These are phyloP conservation scores for Domatiomyces catenatus DNA, from an alignment of 2,329 filamentous ascomycete species.

Conservation along the genomic window DNA sequence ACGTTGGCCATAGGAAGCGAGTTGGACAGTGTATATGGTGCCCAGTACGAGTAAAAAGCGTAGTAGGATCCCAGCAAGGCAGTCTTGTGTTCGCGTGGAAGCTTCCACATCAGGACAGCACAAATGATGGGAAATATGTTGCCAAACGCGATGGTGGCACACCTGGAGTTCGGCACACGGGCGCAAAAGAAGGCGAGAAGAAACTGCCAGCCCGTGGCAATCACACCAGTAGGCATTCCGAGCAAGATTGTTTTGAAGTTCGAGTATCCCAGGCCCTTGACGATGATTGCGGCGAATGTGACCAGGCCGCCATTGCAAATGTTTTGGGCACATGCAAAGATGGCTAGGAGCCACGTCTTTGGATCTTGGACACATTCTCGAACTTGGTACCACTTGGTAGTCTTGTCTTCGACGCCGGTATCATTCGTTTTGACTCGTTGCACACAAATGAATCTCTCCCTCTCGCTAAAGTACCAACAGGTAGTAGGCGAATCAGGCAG, in stretches of 20 bases:
- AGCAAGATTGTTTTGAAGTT: constrained; percentile 16
- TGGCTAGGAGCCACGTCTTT: constrained; percentile 24
- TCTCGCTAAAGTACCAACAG: constrained; percentile 21
- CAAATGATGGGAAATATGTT: constrained; percentile 19
- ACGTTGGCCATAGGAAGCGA: constrained; percentile 34
- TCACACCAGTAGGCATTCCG: constrained; percentile 19
- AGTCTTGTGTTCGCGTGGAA: constrained; percentile 23
- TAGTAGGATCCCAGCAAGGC: constrained; percentile 26
- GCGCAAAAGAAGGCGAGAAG: constrained; percentile 11
- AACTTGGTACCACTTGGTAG: constrained; percentile 34
- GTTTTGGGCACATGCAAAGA: constrained; percentile 14
- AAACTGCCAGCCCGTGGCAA: constrained; percentile 18
- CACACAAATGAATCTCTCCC: constrained; percentile 24
- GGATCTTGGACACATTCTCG: constrained; percentile 30
- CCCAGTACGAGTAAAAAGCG: constrained; percentile 24
- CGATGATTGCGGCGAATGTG: constrained; percentile 20
- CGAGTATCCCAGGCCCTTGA: constrained; percentile 17
- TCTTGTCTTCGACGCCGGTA: constrained; percentile 37
- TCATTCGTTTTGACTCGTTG: constrained; percentile 32
- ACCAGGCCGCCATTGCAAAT: constrained; percentile 21
- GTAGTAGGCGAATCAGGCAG: constrained; percentile 28
- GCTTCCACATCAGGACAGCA: constrained; percentile 21
- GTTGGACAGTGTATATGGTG: constrained; percentile 21
- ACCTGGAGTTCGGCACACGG: constrained; percentile 13
- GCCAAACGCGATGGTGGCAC: constrained; percentile 17